Evolutionary conservation across 1,284 basidiomycete species (phyloP).

Genomic region (Agroathelia rolfsii): DNA sequence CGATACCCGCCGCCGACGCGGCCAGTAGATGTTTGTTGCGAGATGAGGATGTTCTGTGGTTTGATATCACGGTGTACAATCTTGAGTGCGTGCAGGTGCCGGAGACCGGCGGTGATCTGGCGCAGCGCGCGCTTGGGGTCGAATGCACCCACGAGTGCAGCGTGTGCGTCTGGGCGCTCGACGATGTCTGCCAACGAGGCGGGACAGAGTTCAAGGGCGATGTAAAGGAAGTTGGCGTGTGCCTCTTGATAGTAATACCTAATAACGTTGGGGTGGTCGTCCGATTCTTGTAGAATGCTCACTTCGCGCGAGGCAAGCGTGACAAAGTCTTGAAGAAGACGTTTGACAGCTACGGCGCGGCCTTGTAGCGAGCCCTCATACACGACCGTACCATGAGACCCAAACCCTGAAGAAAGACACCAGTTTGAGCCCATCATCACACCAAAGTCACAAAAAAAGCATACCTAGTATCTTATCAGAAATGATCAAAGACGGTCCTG

Average conservation of each 20-base stretch:
- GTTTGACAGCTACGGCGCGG: slow-evolving; percentile 93
- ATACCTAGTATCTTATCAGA: slow-evolving; percentile 75
- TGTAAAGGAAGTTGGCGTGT: slow-evolving; percentile 89
- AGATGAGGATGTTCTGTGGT: slow-evolving; percentile 96
- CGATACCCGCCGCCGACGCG: slow-evolving; percentile 43
- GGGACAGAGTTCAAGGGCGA: slow-evolving; percentile 93
- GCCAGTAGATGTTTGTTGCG: slow-evolving; percentile 39
- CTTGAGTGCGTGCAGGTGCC: slow-evolving; percentile 89
- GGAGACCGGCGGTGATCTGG: slow-evolving; percentile 83
- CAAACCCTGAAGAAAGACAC: slow-evolving; percentile 58
- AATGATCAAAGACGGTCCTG: slow-evolving; percentile 42
- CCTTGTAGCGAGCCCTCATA: slow-evolving; percentile 92
- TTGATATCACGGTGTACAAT: slow-evolving; percentile 98
- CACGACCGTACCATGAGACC: slow-evolving; percentile 94
- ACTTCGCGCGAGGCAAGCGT: slow-evolving; percentile 93
- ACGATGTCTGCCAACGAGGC: slow-evolving; percentile 91
- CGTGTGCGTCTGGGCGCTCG: slow-evolving; percentile 71
- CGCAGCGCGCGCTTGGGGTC: slow-evolving; percentile 83
- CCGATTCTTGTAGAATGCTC: slow-evolving; percentile 87
- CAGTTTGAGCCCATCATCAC: slow-evolving; percentile 1
- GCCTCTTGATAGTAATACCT: slow-evolving; percentile 97
- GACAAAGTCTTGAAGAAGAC: slow-evolving; percentile 90
- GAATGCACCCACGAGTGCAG: slow-evolving; percentile 58
- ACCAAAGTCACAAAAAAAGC: slow-evolving; percentile 14
- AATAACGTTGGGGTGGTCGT: slow-evolving; percentile 98